Evolutionary conservation across 148 eudicot species (phyloP).

Genomic region (Polygonum aviculare): DNA sequence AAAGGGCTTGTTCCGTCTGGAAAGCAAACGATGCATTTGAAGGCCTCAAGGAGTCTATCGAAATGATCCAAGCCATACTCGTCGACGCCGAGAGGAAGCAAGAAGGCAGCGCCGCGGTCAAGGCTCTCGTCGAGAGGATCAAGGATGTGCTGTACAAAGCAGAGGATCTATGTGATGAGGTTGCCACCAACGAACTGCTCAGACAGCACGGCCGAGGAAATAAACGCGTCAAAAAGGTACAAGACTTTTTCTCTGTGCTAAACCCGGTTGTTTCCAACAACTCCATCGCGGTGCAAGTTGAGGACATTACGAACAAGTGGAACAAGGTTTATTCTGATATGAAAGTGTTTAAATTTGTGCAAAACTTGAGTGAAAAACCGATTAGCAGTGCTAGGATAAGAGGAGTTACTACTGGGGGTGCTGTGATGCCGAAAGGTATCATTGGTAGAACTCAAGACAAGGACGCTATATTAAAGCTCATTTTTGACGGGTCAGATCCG

Average conservation of each 20-base stretch:
- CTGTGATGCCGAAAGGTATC: not conserved
- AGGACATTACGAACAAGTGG: not conserved
- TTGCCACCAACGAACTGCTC: not conserved
- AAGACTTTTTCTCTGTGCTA: not conserved
- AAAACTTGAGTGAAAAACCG: not conserved
- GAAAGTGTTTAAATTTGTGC: not conserved
- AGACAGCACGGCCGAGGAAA: not conserved
- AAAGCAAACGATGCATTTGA: conserved; percentile 12
- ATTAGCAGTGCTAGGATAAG: not conserved
- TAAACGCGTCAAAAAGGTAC: not conserved
- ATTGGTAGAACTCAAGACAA: not conserved
- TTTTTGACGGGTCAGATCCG: not conserved
- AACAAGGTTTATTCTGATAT: not conserved
- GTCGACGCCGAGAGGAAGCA: conserved; percentile 26
- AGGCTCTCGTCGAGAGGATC: conserved; percentile 5
- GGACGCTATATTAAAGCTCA: not conserved
- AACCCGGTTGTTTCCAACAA: not conserved
- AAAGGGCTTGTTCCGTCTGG: not conserved
- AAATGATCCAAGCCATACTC: conserved; percentile 12
- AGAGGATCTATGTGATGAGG: not conserved
- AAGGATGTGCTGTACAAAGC: not conserved
- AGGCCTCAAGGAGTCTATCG: conserved; percentile 13
- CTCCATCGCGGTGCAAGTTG: not conserved
- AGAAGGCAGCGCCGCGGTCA: conserved; percentile 4
- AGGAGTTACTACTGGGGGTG: not conserved